Base-by-base conservation (phyloP, 2,329 filamentous ascomycete species). In the Calonectria hongkongensis region DNA sequence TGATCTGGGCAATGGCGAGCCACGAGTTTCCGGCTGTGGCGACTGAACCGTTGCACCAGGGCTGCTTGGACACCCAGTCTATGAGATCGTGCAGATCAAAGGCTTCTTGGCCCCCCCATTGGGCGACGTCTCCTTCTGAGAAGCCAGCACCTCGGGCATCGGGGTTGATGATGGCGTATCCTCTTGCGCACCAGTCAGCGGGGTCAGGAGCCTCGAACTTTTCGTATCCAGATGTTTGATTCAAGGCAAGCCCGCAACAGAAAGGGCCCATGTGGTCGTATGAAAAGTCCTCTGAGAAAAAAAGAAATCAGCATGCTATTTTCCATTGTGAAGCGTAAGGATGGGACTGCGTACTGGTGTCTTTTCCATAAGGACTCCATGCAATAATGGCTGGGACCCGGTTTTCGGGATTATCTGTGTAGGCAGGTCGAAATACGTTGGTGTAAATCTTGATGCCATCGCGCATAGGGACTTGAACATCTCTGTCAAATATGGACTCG, bases 141-240 rank as follows among this genome's bases (percentile, higher is more conserved):
- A 36, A 41, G n/a, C 63, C 63, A 41, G 63, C 47, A 2, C 63
- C 63, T 28, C 63, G 63, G 21, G 63, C 63, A 16, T 66, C 63
- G 8, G 36, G 30, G 45, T 66, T 50, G 33, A 66, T n/a, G 9
- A 66, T 30, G 45, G 63, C 47, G 7, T 66, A 66, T 30, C 63
- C 63, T 7, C 63, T 36, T 4, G 28, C 45, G 5, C 45, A 51
- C 63, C 63, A 66, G 16, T 54, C 63, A 30, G 63, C 63, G n/a
- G 63, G 63, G 25, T 66, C 63, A 13, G 47, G 63, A 36, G 45
- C 63, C 47, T 66, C 64, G 25, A 66, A 66, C 16, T 56, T 66
- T 56, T 66, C 64, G 50, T 66, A 66, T 45, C 64, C 64, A 30
- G 64, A 66, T 13, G 64, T 56, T 45, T 56, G 64, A 9, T 66